These are phyloP conservation scores for Paecilomyces formosus DNA, from an alignment of 2,329 filamentous ascomycete species.

Conservation along the genomic window DNA sequence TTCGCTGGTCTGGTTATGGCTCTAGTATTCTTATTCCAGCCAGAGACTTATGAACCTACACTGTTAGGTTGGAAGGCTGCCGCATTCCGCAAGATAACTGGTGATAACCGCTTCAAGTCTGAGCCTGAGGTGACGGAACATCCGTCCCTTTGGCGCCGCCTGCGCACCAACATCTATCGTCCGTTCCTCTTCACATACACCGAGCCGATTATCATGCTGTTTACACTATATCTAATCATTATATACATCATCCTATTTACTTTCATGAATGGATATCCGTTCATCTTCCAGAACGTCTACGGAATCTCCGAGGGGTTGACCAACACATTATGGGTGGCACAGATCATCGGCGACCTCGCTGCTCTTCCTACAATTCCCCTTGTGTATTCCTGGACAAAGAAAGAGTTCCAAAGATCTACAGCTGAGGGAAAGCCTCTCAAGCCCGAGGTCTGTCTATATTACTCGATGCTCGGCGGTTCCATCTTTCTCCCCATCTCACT, in stretches of 20 bases:
- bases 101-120: conserved; percentile 41
- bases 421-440: conserved; percentile 6
- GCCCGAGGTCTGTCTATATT: conserved; percentile 37
- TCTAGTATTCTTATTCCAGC: conserved; percentile 37
- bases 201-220: conserved; percentile 30
- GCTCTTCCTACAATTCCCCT: conserved; percentile 31
- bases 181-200: conserved; percentile 44
- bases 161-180: conserved; percentile 41
- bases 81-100: conserved; percentile 32
- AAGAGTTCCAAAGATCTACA: conserved; percentile 18
- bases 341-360: background rate
- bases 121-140: conserved; percentile 40
- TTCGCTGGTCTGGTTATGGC: conserved; percentile 25
- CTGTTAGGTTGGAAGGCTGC: conserved; percentile 38
- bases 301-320: conserved; percentile 41
- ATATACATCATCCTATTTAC: conserved; percentile 31
- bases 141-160: conserved; percentile 28
- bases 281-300: conserved; percentile 46
- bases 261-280: conserved; percentile 42
- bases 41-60: conserved; percentile 44
- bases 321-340: conserved; percentile 42
- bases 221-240: conserved; percentile 25
- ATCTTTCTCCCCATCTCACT: conserved; percentile 31
- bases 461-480: conserved; percentile 27
- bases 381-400: conserved; percentile 40